Percentiles rank a stretch among this genome's conserved stretches.
These are phyloP conservation scores for Dimocarpus longan DNA, from an alignment of 345 rosid genomes.

Conservation along the genomic window DNA sequence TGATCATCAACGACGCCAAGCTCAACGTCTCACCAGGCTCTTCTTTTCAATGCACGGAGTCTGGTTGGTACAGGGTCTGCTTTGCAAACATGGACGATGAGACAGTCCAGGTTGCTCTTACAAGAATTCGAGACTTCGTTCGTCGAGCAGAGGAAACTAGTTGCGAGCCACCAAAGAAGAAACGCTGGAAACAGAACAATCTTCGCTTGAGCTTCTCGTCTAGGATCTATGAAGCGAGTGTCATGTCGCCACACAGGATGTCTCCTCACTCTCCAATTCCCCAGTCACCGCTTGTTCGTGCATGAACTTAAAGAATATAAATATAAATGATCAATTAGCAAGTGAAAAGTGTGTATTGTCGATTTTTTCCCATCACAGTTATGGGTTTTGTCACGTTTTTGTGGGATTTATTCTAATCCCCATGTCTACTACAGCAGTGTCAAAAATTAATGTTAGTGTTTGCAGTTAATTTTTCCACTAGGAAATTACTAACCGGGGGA, in stretches of 20 bases:
- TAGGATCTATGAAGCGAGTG: constrained; percentile 50
- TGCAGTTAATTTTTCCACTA: no score
- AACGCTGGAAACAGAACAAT: constrained; percentile 37
- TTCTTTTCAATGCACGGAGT: constrained; percentile 70
- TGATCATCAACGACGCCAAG: constrained; percentile 62
- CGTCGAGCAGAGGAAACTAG: constrained; percentile 22
- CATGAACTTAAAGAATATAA: constrained; percentile 26
- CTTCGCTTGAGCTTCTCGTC: constrained; percentile 55
- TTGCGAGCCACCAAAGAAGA: constrained; percentile 16
- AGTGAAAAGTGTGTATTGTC: neutral
- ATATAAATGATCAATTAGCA: no score
- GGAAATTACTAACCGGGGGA: no score
- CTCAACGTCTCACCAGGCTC: constrained; percentile 86
- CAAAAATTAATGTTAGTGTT: neutral
- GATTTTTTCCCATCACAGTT: constrained; percentile 2
- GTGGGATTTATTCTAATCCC: neutral
- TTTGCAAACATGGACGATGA: constrained; percentile 83
- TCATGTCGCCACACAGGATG: constrained; percentile 46
- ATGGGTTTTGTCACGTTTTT: neutral
- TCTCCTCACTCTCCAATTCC: constrained; percentile 68
- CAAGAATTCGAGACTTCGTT: constrained; percentile 56
- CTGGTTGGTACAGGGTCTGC: constrained; percentile 92
- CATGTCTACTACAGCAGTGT: no score
- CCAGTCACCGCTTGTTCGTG: constrained; percentile 64
- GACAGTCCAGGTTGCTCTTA: constrained; percentile 57